phyloP scores from a whole-genome alignment of 148 eudicot species.

The Rhododendron molle region DNA sequence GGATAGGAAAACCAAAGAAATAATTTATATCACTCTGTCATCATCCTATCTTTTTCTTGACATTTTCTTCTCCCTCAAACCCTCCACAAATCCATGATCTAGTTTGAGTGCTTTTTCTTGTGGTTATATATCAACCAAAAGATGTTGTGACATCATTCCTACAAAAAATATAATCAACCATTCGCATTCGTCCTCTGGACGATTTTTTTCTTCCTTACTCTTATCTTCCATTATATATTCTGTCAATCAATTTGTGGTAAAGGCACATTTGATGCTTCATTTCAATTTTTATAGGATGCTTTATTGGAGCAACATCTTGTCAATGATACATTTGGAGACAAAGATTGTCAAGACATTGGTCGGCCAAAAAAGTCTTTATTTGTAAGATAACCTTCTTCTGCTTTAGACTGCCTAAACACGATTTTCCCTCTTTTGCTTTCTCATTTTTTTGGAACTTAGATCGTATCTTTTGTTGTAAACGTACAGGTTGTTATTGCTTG shows the following conservation, averaged over 20 bases:
- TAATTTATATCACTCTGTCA: background rate
- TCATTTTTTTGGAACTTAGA: background rate
- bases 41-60: background rate
- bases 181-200: too few species aligned
- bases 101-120: background rate
- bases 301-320: slow-evolving; percentile 56
- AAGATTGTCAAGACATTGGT: slow-evolving; percentile 48
- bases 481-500: slow-evolving; percentile 53
- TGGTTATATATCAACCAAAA: background rate
- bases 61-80: background rate
- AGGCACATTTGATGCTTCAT: background rate
- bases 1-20: background rate
- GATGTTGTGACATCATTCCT: background rate
- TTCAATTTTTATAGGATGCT: slow-evolving; percentile 49
- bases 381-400: slow-evolving; percentile 7
- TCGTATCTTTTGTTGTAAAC: background rate
- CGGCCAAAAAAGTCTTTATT: slow-evolving; percentile 39
- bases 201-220: background rate
- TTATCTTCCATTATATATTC: background rate
- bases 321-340: slow-evolving; percentile 41
- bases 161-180: background rate
- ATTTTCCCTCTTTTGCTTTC: background rate
- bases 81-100: background rate
- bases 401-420: background rate
- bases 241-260: background rate